Conservation (phyloP, 2,329 filamentous ascomycete species). For the Colletotrichum sp. region DNA sequence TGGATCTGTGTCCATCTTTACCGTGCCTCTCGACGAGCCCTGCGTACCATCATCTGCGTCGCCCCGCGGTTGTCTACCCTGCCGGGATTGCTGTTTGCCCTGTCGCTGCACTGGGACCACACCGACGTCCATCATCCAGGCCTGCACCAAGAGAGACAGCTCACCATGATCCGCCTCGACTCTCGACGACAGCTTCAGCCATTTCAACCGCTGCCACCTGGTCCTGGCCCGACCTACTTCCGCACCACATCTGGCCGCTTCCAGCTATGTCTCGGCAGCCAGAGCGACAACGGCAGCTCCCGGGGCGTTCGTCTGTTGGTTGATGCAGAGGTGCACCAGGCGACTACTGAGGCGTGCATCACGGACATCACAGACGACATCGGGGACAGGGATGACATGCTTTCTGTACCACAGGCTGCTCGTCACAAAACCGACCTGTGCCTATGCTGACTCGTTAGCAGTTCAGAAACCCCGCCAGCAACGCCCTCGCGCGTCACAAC, state of each 20-base stretch:
- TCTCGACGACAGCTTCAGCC: not conserved
- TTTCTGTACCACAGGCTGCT: slow-evolving; percentile 3
- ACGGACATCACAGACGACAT: not conserved
- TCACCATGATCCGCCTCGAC: not conserved
- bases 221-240: not conserved
- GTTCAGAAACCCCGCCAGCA: slow-evolving; percentile 33
- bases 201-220: not conserved
- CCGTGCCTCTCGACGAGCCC: not conserved
- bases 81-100: not conserved
- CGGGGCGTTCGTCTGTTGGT: not conserved
- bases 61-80: not conserved
- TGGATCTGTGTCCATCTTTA: slow-evolving; percentile 1
- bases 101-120: not conserved
- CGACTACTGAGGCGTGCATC: not conserved
- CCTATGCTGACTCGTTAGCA: slow-evolving; percentile 23
- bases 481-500: slow-evolving; percentile 39
- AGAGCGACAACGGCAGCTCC: not conserved
- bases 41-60: not conserved
- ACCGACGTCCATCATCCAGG: not conserved
- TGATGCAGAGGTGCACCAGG: not conserved
- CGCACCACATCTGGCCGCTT: slow-evolving; percentile 2
- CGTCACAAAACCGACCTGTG: not conserved
- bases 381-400: slow-evolving; percentile 7
- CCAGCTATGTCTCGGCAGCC: slow-evolving; percentile 1
- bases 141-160: not conserved